Evolutionary conservation across 2,329 filamentous ascomycete species (phyloP).

Genomic region (Xylariaceae sp.): DNA sequence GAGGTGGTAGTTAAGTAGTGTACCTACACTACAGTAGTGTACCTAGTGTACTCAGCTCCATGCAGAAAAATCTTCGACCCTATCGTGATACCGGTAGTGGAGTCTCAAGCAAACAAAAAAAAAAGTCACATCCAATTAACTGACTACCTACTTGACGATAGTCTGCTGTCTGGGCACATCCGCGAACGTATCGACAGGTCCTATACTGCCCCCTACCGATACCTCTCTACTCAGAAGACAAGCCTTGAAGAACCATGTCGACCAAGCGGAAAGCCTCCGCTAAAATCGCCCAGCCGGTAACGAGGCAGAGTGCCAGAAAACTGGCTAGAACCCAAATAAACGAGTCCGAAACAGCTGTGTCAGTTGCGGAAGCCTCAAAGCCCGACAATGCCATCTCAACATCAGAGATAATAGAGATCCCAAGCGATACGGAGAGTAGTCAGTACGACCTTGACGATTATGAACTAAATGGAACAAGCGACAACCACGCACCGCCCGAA

Average conservation of each 20-base stretch:
- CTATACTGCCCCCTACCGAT: background rate
- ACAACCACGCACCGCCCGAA: constrained; percentile 4
- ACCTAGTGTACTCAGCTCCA: constrained; percentile 5
- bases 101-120: constrained; percentile 16
- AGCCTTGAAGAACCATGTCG: constrained; percentile 41
- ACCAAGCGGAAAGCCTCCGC: constrained; percentile 58
- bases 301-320: constrained; percentile 51
- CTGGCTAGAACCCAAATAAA: constrained; percentile 50
- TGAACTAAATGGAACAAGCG: constrained; percentile 34
- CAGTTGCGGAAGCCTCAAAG: constrained; percentile 39
- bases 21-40: too few relatives aligned
- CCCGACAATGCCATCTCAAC: constrained; percentile 31
- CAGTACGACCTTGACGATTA: constrained; percentile 44
- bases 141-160: background rate
- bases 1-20: too few relatives aligned
- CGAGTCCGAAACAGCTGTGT: constrained; percentile 55
- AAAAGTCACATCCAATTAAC: constrained; percentile 18
- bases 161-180: background rate
- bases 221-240: background rate
- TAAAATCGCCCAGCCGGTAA: constrained; percentile 53
- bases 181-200: constrained; percentile 6
- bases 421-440: constrained; percentile 51
- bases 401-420: constrained; percentile 52
- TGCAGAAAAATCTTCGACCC: constrained; percentile 19
- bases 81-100: constrained; percentile 14